Base-by-base conservation (phyloP, 495 filamentous ascomycete species). In the Trichocladium antarcticum region DNA sequence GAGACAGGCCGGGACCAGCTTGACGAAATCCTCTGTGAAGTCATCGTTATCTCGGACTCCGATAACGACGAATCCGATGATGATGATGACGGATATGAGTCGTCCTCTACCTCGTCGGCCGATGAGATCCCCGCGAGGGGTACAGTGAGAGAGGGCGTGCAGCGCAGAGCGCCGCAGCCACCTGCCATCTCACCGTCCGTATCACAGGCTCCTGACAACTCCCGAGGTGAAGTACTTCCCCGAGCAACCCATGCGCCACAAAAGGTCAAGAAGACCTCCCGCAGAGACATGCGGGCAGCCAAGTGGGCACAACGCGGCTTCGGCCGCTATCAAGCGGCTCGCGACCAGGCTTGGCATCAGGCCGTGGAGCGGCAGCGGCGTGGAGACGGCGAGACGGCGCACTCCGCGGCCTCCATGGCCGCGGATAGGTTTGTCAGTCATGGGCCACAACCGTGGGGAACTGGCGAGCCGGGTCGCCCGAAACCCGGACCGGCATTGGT, bases 41-140 rank as follows among this genome's bases (percentile, higher is more conserved):
- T 89, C 27, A 82, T 92, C 50, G 77, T 89, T 54, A 84, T 94
- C 47, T 83, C 85, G 29, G 84, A 88, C 61, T 83, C 86, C 39
- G 85, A 90, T 54, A 80, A 78, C 38, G 75, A 76, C 42, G 73
- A 73, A 8, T 71, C 74, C 49, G 74, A 79, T 3, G 60, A 64
- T 15, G 55, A 58, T 5, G 55, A 54, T 5, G 54, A 57, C 6
- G 45, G 47, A 8, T 51, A 57, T 17, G 48, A 48, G 39, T 58
- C 53, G 1, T 59, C 59, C 11, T 50, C 50, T 42, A 31, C 43
- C 21, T 51, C 57, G 22, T 45, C 53, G n/a, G 32, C 22, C 16
- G 44, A 36, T 5, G 54, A 37, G 34, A 32, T 44, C 29, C 37
- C 42, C 19, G 29, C 29, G 29, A 24, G 42, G 2, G 20, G 17